Conservation (phyloP, 1,139 yeast genomes). For the Kodamaea plutei region DNA sequence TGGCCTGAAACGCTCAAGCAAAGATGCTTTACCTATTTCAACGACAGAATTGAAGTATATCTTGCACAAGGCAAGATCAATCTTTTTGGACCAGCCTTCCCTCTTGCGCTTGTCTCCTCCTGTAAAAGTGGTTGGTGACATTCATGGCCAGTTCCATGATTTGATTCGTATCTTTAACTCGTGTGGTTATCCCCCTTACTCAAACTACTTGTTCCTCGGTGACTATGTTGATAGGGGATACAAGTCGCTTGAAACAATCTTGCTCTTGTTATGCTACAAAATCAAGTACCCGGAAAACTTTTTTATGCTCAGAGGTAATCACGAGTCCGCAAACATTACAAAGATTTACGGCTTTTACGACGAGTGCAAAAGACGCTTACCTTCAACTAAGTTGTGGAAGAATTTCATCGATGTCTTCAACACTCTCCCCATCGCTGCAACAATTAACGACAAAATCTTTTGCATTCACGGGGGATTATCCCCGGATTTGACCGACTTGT, state of each 20-base stretch:
- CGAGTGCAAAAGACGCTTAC: slow-evolving; percentile 75
- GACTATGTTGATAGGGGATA: slow-evolving; percentile 87
- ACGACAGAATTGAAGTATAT: slow-evolving; percentile 59
- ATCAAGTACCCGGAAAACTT: slow-evolving; percentile 81
- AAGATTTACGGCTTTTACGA: slow-evolving; percentile 86
- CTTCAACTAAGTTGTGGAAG: slow-evolving; percentile 68
- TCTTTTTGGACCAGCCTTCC: slow-evolving; percentile 74
- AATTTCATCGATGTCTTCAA: slow-evolving; percentile 77
- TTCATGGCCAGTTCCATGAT: slow-evolving; percentile 82
- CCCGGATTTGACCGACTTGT: slow-evolving; percentile 62
- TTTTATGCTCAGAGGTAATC: slow-evolving; percentile 80
- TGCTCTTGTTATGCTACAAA: slow-evolving; percentile 68
- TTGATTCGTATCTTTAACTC: slow-evolving; percentile 67
- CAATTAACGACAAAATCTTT: slow-evolving; percentile 77
- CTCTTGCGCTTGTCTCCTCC: slow-evolving; percentile 76
- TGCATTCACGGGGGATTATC: slow-evolving; percentile 91
- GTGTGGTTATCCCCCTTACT: slow-evolving; percentile 77
- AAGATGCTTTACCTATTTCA: slow-evolving; percentile 43
- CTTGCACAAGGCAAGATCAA: slow-evolving; percentile 62
- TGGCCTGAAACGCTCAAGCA: slow-evolving; percentile 11
- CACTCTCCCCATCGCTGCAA: slow-evolving; percentile 82
- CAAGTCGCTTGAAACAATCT: slow-evolving; percentile 75
- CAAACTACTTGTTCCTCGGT: slow-evolving; percentile 76
- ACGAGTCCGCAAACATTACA: slow-evolving; percentile 79
- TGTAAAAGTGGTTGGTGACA: slow-evolving; percentile 82